Percentiles rank a stretch among this genome's conserved stretches.
phyloP scores from a whole-genome alignment of 805 yeast species.

The Ogataea angusta region DNA sequence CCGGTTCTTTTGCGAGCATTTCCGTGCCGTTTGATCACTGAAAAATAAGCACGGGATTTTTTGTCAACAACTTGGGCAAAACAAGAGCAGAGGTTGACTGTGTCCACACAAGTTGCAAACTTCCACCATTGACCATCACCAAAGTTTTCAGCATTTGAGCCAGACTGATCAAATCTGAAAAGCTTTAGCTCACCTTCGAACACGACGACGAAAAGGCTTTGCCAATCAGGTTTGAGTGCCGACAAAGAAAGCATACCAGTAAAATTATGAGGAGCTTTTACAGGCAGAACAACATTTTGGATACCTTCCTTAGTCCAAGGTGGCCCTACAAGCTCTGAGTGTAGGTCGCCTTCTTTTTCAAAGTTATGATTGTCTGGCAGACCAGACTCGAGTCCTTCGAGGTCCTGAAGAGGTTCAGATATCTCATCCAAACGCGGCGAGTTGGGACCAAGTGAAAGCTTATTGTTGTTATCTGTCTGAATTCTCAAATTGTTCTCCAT shows the following conservation, averaged over 20 bases:
- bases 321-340: slow-evolving; percentile 64
- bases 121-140: slow-evolving; percentile 69
- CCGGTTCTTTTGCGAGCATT: slow-evolving; percentile 33
- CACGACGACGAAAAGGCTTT: slow-evolving; percentile 59
- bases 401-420: slow-evolving; percentile 12
- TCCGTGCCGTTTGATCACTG: slow-evolving; percentile 13
- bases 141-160: slow-evolving; percentile 9
- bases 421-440: slow-evolving; percentile 12
- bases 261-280: neutral
- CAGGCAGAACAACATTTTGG: slow-evolving; percentile 34
- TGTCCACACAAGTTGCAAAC: slow-evolving; percentile 55
- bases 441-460: slow-evolving; percentile 14
- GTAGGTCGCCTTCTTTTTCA: slow-evolving; percentile 52
- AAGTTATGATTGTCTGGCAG: slow-evolving; percentile 12
- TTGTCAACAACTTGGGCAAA: slow-evolving; percentile 45
- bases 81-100: slow-evolving; percentile 49
- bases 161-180: slow-evolving; percentile 43
- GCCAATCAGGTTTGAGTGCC: slow-evolving; percentile 33
- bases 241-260: slow-evolving; percentile 2
- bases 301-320: slow-evolving; percentile 80
- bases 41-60: slow-evolving; percentile 19
- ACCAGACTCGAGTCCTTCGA: slow-evolving; percentile 7
- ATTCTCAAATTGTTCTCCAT: slow-evolving; percentile 24
- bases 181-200: slow-evolving; percentile 62
- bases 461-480: slow-evolving; percentile 19